Conservation (phyloP, 345 rosid species). For the Xanthoceras sorbifolium region DNA sequence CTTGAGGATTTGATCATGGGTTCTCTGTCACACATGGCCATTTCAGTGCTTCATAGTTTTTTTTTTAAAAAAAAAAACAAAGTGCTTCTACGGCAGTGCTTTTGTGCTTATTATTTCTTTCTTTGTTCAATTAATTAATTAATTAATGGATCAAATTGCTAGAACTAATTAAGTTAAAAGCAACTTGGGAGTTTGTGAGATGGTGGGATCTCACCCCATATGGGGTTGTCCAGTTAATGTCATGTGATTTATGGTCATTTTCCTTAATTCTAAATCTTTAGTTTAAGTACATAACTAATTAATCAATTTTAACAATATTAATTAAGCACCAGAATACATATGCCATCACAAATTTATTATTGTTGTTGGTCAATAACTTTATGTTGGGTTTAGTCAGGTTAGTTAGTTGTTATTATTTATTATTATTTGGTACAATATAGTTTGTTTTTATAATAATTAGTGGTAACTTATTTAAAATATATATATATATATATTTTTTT, state of each 20-base stretch:
- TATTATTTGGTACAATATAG: neutral
- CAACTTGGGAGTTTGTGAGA: slow-evolving; percentile 20
- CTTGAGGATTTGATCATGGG: neutral
- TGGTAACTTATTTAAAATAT: neutral
- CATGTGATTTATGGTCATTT: slow-evolving; percentile 46
- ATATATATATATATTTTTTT: too few species aligned
- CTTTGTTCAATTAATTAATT: neutral
- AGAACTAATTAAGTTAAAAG: slow-evolving; percentile 8
- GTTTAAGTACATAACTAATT: neutral
- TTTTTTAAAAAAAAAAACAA: neutral
- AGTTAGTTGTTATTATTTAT: slow-evolving; percentile 6
- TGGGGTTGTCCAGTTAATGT: slow-evolving; percentile 45
- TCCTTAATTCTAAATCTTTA: slow-evolving; percentile 13
- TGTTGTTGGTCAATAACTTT: slow-evolving; percentile 10
- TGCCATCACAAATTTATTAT: slow-evolving; percentile 1
- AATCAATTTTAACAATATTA: neutral
- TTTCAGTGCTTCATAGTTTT: slow-evolving; percentile 2
- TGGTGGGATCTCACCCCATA: slow-evolving; percentile 45
- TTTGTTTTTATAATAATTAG: neutral
- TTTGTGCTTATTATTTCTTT: neutral
- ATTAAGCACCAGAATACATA: neutral
- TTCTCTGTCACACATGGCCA: slow-evolving; percentile 10
- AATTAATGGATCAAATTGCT: slow-evolving; percentile 12
- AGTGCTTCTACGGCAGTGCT: neutral
- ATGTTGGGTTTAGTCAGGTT: slow-evolving; percentile 14